Evolutionary conservation across 2,329 filamentous ascomycete genomes (phyloP), one percentile per base, ranked within the genome.

Genomic region (Malbranchea cinnamomea): DNA sequence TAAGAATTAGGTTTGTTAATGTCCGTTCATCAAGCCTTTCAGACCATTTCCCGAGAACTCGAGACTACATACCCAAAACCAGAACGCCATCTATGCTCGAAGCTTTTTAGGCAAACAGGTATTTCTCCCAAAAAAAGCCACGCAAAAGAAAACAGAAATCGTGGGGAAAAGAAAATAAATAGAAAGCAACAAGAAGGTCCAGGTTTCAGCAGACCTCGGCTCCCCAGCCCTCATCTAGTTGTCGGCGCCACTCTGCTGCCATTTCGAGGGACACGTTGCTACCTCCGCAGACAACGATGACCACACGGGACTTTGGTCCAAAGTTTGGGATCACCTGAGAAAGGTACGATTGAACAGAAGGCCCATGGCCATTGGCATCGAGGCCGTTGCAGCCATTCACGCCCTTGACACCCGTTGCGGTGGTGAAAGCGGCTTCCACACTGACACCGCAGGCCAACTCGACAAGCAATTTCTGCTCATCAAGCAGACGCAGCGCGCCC

Each of bases 371-470:
- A 14, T 35, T 35, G 11, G 24, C 26, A 7, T 33, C 22, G 7
- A 18, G 13, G 10, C 26, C 30, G 6, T 28, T 23, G 12, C 14
- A 16, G 18, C 20, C 39, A 37, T 25, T 37, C 35, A 33, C 39
- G 37, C 23, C 15, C 17, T 30, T 19, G 15, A 28, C 35, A 12
- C 34, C 19, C 12, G 23, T 22, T 13, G 28, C 31, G 12, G 34
- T 37, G 6, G 35, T 36, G 26, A 59, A 41, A 7, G 49, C 55
- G 18, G 53, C 55, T 34, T 59, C 81, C 8, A 92, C 56, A 30
- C 77, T 78, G 4, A 87, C 83, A 1, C 85, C 84, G 50, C 87
- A 94, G 0, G 84, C 74, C 20, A 78, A 62, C 59, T 95, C 87
- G 3, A 93, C 81, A 34, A 93, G 60, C 33, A 87, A 57, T 15